Base-by-base conservation (phyloP, 495 filamentous ascomycete genomes). In the Podospora pseudopauciseta region DNA sequence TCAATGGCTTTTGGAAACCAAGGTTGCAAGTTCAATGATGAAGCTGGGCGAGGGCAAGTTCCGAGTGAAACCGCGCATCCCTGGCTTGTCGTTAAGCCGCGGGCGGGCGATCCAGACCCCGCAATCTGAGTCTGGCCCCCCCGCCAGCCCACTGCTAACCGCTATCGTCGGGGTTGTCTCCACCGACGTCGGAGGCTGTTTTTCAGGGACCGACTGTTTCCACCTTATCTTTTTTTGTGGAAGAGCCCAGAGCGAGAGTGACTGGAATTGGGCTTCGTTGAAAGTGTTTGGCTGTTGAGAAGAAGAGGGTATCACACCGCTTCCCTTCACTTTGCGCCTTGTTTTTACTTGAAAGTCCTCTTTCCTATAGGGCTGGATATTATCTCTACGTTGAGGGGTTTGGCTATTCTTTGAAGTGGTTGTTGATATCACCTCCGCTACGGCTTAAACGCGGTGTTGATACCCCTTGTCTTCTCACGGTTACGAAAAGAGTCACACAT, bases 181-280 rank as follows among this genome's bases (percentile, higher is more conserved):
- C 70, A 71, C 70, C 70, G 70, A 71, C 70, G 27, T 68, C 70
- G 70, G 70, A 68, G 70, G 30, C 64, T 49, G 58, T 53, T 66
- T 68, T 63, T 67, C 59, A 65, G 65, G 34, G 64, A 49, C 64
- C 34, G 56, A 55, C 49, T 70, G 57, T 69, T 59, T 44, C 44
- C 1, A 9, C 20, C 64, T 65, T 65, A 44, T 15, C 39, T 49
- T 13, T 49, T 49, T 16, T 49, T 49, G 7, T 49, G 13, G 18
- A 49, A 16, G 39, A 32, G 23, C 23, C 23, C 23, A 1, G 23
- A 23, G 30, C 4, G 3, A 32, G 30, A 32, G 30, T 32, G 39
- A 13, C 39, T 49, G 7, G 39, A 49, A 6, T 49, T 49, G 15
- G 2, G 39, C 39, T 49, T 13, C 15, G 39, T 49, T 49, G 39